Evolutionary conservation across 768 basidiomycete species (phyloP).

Genomic region (Boletus vinaceobasis): DNA sequence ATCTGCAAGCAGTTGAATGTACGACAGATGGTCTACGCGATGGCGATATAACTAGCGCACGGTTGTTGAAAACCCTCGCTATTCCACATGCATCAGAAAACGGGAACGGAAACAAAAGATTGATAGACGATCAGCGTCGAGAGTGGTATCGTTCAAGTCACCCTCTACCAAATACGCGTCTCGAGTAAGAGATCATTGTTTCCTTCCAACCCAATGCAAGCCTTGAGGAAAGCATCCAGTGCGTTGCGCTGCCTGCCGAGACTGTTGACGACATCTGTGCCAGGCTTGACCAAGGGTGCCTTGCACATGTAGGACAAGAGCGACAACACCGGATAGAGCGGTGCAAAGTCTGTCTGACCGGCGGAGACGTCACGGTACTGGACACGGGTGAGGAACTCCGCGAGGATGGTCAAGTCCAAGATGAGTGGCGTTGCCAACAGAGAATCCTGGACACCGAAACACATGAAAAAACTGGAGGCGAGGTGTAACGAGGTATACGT

Average conservation of each 20-base stretch:
- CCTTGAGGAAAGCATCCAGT: slow-evolving; percentile 91
- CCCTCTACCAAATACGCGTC: slow-evolving; percentile 79
- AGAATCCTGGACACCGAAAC: slow-evolving; percentile 60
- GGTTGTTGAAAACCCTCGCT: slow-evolving; percentile 25
- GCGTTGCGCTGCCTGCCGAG: slow-evolving; percentile 93
- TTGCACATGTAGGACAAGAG: slow-evolving; percentile 97
- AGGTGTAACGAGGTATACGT: slow-evolving; percentile 11
- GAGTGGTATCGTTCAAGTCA: not conserved
- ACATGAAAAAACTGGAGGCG: not conserved
- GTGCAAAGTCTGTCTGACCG: slow-evolving; percentile 61
- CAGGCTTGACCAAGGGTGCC: slow-evolving; percentile 94
- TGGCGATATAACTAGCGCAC: not conserved
- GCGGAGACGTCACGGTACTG: slow-evolving; percentile 66
- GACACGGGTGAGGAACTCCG: slow-evolving; percentile 91
- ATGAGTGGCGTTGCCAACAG: slow-evolving; percentile 95
- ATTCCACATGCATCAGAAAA: not conserved
- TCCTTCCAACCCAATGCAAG: slow-evolving; percentile 84
- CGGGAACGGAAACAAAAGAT: not conserved
- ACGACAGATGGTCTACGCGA: not conserved
- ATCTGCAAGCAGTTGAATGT: slow-evolving; percentile 16
- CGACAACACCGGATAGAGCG: slow-evolving; percentile 88
- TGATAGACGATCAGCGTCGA: not conserved
- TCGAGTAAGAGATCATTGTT: slow-evolving; percentile 82
- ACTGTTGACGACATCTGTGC: slow-evolving; percentile 91
- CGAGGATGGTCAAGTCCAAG: slow-evolving; percentile 87